Evolutionary conservation across 345 rosid species (phyloP).

Genomic region (Eucalyptus fibrosa): DNA sequence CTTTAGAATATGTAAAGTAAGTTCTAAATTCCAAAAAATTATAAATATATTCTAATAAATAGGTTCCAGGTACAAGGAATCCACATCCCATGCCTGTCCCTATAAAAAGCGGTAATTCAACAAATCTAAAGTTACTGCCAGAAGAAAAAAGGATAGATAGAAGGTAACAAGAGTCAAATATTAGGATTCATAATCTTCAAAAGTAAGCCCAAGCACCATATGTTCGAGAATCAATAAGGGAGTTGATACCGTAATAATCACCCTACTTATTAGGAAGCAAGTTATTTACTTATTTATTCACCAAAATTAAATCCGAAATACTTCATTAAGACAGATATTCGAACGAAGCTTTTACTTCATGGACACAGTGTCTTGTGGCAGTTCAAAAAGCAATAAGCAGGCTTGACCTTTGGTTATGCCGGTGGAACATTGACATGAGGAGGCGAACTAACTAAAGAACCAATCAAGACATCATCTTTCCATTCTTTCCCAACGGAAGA

Average conservation of each 20-base stretch:
- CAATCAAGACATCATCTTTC: background rate
- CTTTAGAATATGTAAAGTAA: fast-evolving
- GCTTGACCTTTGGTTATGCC: background rate
- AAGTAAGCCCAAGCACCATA: background rate
- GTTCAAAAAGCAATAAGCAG: background rate
- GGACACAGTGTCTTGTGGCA: background rate
- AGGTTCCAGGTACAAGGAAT: fast-evolving
- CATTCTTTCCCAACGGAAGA: background rate
- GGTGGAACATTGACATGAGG: background rate
- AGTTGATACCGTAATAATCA: background rate
- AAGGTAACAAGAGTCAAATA: background rate
- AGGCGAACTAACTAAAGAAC: background rate
- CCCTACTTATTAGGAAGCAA: background rate
- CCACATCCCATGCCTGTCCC: fast-evolving
- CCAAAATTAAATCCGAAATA: background rate
- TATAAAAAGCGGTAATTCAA: background rate
- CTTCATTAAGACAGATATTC: background rate
- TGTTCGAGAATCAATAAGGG: background rate
- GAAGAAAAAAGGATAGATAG: fast-evolving
- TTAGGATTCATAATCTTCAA: background rate
- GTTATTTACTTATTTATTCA: background rate
- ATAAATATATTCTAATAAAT: fast-evolving
- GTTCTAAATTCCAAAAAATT: fast-evolving
- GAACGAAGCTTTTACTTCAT: background rate
- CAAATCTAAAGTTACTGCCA: background rate